These are phyloP conservation scores for Pseudopyrenochaeta lycopersici DNA, from an alignment of 2,329 filamentous ascomycete genomes.

Conservation along the genomic window DNA sequence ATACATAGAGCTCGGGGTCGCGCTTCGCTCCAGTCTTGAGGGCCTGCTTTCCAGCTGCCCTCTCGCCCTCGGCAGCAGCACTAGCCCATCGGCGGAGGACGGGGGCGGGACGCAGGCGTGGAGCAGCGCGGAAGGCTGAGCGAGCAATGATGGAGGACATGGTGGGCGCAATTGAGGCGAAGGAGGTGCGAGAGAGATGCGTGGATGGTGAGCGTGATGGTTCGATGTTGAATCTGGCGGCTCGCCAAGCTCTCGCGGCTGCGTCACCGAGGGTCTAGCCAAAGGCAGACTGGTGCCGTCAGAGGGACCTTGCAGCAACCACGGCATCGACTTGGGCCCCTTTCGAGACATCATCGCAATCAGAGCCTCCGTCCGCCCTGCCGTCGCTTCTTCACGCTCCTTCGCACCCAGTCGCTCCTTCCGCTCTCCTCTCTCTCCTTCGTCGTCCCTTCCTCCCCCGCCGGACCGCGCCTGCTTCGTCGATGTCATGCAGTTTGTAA, in stretches of 20 bases:
- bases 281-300: conserved; percentile 15
- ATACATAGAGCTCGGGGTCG: conserved; percentile 80
- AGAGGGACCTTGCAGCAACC: conserved; percentile 19
- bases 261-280: conserved; percentile 22
- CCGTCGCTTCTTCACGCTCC: conserved; percentile 19
- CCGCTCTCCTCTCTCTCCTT: conserved; percentile 1
- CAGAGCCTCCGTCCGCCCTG: conserved; percentile 7
- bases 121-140: conserved; percentile 57
- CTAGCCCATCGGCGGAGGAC: conserved; percentile 48
- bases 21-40: conserved; percentile 71
- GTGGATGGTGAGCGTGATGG: conserved; percentile 22
- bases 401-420: conserved; percentile 21
- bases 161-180: conserved; percentile 34
- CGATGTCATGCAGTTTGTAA: conserved; percentile 47
- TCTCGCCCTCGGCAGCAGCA: conserved; percentile 54
- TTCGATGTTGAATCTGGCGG: conserved; percentile 27
- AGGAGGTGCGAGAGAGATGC: conserved; percentile 22
- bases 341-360: conserved; percentile 16
- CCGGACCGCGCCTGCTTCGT: conserved; percentile 16
- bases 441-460: neutral
- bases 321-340: conserved; percentile 23
- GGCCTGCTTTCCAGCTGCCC: conserved; percentile 56
- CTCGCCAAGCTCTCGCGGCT: conserved; percentile 23
- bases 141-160: conserved; percentile 59
- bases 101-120: conserved; percentile 52